Base-by-base conservation (phyloP, 192 early-diverging fungal species). In the Coemansia sp. region DNA sequence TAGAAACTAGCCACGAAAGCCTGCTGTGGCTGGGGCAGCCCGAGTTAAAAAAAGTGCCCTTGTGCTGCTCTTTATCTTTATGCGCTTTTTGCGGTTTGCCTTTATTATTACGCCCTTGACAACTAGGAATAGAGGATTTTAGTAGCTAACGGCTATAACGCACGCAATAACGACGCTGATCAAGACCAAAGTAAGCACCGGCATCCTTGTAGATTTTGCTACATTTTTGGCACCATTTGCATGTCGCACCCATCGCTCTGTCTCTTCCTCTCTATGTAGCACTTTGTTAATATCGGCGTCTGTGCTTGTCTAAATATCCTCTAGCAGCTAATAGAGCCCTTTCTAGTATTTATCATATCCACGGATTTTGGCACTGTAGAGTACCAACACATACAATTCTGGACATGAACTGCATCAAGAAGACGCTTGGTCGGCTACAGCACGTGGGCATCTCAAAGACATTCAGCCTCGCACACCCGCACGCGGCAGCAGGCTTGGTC, bases 401-500 rank as follows among this genome's bases (percentile, higher is more conserved):
- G 25, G 50, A 23, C 26, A 69, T 69, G 61, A 59, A 64, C 3
- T 23, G 25, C 10, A 28, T 70, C 21, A 41, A 62, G 34, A 59
- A 47, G 12, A 9, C 35, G 16, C 28, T 75, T 31, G 47, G 59
- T 18, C 68, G 63, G n/a, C 60, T 81, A 42, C 78, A 73, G 25
- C 75, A 66, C n/a, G 18, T 72, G 12, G 78, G 78, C 60, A 65
- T 81, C 23, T 75, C 69, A 36, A 65, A 68, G 38, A 35, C 69
- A 16, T 75, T 75, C 48, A 68, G 69, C 45, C 59, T 81, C 38
- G 56, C 36, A n/a, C 69, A 81, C 26, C 78, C 78, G 10, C 65
- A 69, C 7, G 39, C 69, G 11, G 64, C 72, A 14, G 72, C 78
- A 2, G 41, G 62, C 3, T 62, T 75, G 13, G 78, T 81, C 13